Percentiles rank a stretch among this genome's conserved stretches.
Evolutionary conservation across 495 filamentous ascomycete genomes (phyloP).

Genomic region (Penicillium coprophilum): DNA sequence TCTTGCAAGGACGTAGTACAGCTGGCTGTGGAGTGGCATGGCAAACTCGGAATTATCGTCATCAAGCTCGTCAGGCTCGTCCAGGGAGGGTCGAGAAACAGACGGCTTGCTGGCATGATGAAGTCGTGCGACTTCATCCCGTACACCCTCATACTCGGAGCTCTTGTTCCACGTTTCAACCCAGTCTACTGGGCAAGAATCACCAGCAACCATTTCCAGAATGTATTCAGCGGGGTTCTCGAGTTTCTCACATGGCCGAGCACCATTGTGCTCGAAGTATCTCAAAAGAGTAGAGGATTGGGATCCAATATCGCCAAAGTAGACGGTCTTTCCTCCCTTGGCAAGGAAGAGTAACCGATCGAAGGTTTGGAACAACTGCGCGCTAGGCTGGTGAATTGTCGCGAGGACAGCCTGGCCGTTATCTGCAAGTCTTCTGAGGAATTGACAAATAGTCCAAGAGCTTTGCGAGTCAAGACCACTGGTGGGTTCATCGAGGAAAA

Average conservation of each 20-base stretch:
- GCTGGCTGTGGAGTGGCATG: constrained; percentile 50
- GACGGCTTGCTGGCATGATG: constrained; percentile 41
- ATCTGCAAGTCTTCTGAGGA: constrained; percentile 78
- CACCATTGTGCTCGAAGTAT: constrained; percentile 78
- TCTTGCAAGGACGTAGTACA: constrained; percentile 45
- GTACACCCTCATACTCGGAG: constrained; percentile 61
- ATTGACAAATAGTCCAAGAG: constrained; percentile 77
- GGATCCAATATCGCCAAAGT: constrained; percentile 82
- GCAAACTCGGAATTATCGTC: constrained; percentile 45
- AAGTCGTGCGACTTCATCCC: constrained; percentile 63
- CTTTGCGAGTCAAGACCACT: constrained; percentile 83
- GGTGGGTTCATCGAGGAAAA: constrained; percentile 92
- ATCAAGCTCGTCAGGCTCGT: constrained; percentile 3
- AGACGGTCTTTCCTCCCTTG: constrained; percentile 77
- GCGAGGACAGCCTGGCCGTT: constrained; percentile 84
- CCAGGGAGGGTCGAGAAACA: constrained; percentile 8
- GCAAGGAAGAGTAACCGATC: constrained; percentile 82
- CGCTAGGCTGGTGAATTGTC: constrained; percentile 92
- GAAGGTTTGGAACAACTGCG: constrained; percentile 87
- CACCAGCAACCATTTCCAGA: constrained; percentile 66
- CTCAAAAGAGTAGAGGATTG: constrained; percentile 64
- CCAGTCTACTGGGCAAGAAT: constrained; percentile 73
- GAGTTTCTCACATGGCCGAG: constrained; percentile 60
- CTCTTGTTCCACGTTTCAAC: constrained; percentile 69
- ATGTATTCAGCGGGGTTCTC: constrained; percentile 91